A percentile compares a stretch with the other conserved stretches of the same genome.
Conservation (phyloP, 176 grass and related monocot genomes). For the Dactylis glomerata region DNA sequence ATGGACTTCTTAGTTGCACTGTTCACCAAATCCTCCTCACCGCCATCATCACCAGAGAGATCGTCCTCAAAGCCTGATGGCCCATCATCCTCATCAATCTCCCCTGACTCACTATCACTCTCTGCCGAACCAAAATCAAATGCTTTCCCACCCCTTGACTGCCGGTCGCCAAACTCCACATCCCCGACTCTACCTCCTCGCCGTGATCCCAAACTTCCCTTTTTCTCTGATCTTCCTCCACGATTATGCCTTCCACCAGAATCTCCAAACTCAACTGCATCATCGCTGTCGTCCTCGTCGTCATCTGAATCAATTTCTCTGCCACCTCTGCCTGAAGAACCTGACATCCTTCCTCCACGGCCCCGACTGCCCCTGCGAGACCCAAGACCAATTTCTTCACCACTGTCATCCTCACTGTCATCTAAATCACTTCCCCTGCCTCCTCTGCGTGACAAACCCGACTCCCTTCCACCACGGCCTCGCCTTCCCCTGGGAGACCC, state of each 20-base stretch:
- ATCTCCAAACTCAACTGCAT: slow-evolving; percentile 10
- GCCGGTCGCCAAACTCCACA: slow-evolving; percentile 18
- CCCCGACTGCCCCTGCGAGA: slow-evolving; percentile 33
- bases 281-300: neutral
- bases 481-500: slow-evolving; percentile 31
- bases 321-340: slow-evolving; percentile 23
- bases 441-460: slow-evolving; percentile 24
- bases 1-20: slow-evolving; percentile 3
- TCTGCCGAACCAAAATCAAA: slow-evolving; percentile 35
- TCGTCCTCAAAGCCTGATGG: slow-evolving; percentile 58
- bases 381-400: slow-evolving; percentile 33
- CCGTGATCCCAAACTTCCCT: neutral
- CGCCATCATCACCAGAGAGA: slow-evolving; percentile 30
- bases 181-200: slow-evolving; percentile 14
- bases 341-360: slow-evolving; percentile 28
- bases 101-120: slow-evolving; percentile 36
- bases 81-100: slow-evolving; percentile 45
- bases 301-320: slow-evolving; percentile 32
- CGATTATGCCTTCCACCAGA: slow-evolving; percentile 24
- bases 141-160: neutral
- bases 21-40: slow-evolving; percentile 26
- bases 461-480: slow-evolving; percentile 22
- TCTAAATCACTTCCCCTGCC: slow-evolving; percentile 35
- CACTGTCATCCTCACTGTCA: neutral
- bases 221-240: slow-evolving; percentile 17